Evolutionary conservation across 257 asterid genomes (phyloP), one percentile per base, ranked within the genome.

Genomic region (Solanum tarijense): DNA sequence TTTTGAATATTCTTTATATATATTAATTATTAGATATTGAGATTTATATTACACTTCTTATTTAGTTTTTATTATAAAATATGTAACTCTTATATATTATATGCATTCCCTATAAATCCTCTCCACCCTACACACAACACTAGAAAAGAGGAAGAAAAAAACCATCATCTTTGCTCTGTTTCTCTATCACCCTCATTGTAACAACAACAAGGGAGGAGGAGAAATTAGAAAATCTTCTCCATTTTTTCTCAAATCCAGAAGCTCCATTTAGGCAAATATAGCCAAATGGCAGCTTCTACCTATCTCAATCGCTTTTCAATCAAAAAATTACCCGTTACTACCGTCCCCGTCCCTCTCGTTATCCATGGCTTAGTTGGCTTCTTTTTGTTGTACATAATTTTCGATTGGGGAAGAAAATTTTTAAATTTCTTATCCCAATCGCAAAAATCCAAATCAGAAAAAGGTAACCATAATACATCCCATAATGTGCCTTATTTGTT

Each of bases 281-380:
- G n/a, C 43, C 84, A 60, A 81, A 81, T 81, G 85, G 27, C 39
- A 81, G 85, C 85, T 81, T 55, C 85, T 46, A 27, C 16, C 39
- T 81, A 81, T 81, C 85, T 81, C 65, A 81, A 81, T 46, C 68
- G 68, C 0, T 81, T 81, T 25, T 7, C 85, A 9, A 43, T 81
- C 11, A 81, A 75, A 62, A 87, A 75, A 20, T n/a, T 87, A 25
- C 36, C 62, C 1, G 12, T 87, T 9, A 87, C 38, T 7, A 87
- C 88, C 16, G 36, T 87, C 25, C 88, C 88, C 4, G 48, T 87
- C 2, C 85, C 86, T 72, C 29, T 87, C 7, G 29, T 41, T 18
- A 39, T 85, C 41, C 83, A 66, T 69, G 88, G 88, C 29, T 69
- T 85, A 73, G 82, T 73, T 43, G 88, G 79, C 1, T 85, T 85